These are phyloP conservation scores for Pyricularia pennisetigena DNA, from an alignment of 2,329 filamentous ascomycete genomes.

Conservation along the genomic window DNA sequence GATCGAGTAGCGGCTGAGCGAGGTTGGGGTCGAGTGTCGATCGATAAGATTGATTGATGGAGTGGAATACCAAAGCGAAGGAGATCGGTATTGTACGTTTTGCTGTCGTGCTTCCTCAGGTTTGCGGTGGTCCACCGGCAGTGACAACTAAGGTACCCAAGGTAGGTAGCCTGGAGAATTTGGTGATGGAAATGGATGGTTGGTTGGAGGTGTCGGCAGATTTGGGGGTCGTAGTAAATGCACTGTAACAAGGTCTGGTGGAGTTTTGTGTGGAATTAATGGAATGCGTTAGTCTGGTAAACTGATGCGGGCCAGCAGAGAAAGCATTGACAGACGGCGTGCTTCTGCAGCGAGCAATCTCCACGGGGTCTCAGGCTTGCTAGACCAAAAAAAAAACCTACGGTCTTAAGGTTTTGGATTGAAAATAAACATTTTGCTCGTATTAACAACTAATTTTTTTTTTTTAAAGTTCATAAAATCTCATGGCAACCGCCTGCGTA, in stretches of 20 bases:
- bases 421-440: background rate
- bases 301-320: background rate
- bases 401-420: background rate
- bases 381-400: background rate
- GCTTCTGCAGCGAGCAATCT: conserved; percentile 1
- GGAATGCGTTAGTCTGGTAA: background rate
- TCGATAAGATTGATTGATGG: background rate
- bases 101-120: background rate
- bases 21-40: background rate
- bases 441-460: background rate
- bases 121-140: background rate
- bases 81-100: background rate
- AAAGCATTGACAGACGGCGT: background rate
- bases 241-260: background rate
- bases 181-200: background rate
- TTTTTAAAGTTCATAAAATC: background rate
- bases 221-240: background rate
- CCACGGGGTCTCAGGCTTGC: background rate
- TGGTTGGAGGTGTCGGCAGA: background rate
- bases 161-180: background rate
- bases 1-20: background rate
- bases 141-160: background rate
- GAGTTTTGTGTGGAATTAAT: background rate
- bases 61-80: background rate
- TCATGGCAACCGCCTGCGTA: background rate